These are phyloP conservation scores for Vicia villosa DNA, from an alignment of 306 rosid species.

Conservation along the genomic window DNA sequence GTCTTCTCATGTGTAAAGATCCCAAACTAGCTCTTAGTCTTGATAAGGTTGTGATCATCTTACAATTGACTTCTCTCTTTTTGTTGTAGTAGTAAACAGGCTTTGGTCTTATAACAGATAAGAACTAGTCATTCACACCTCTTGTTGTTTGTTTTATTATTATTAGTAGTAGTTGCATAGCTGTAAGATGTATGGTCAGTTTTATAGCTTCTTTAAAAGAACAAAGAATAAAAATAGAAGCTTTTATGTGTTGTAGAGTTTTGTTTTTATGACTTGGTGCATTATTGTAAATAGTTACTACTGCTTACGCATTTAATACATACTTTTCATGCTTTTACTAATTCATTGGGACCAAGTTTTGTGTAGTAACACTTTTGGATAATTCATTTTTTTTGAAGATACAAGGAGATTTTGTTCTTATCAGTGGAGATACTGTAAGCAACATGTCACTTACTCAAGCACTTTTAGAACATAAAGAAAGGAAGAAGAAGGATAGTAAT, in stretches of 20 bases:
- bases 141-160: not conserved
- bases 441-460: conserved; percentile 94
- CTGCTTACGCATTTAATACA: conserved; percentile 1
- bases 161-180: not conserved
- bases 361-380: conserved; percentile 36
- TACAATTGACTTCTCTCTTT: not conserved
- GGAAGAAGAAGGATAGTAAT: conserved; percentile 86
- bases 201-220: not conserved
- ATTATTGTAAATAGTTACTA: not conserved
- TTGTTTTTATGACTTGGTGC: conserved; percentile 5
- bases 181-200: not conserved
- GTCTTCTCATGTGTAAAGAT: not conserved
- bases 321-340: not conserved
- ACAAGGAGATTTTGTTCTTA: conserved; percentile 93
- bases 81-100: not conserved
- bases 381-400: conserved; percentile 61
- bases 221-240: conserved; percentile 1
- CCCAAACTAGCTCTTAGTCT: not conserved
- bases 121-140: not conserved
- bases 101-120: not conserved
- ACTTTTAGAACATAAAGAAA: conserved; percentile 86
- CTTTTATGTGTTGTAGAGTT: not conserved
- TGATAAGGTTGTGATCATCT: conserved; percentile 1
- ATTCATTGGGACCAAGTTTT: conserved; percentile 5
- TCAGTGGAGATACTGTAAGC: conserved; percentile 98